These are phyloP conservation scores for Peronospora destructor DNA, from an alignment of 352 stramenopile genomes.

Conservation along the genomic window DNA sequence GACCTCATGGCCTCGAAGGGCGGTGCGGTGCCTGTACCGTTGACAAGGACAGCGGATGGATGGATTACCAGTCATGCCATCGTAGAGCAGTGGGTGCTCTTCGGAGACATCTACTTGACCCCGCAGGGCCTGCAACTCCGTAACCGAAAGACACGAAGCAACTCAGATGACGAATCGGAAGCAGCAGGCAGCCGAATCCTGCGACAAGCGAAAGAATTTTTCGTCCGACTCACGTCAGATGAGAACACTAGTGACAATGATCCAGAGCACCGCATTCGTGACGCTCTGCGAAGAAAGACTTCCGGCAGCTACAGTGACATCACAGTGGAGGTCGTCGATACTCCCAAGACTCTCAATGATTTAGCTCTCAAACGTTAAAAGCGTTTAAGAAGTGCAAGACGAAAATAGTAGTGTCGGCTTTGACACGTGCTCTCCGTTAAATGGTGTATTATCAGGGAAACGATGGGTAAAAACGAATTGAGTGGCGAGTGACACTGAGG, in stretches of 20 bases:
- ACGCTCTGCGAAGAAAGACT: conserved; percentile 53
- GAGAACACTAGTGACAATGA: conserved; percentile 50
- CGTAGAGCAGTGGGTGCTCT: conserved; percentile 77
- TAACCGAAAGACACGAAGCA: conserved; percentile 45
- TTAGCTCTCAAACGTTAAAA: conserved; percentile 18
- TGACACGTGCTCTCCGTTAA: conserved; percentile 5
- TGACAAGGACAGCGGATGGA: conserved; percentile 63
- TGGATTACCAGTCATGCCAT: conserved; percentile 81
- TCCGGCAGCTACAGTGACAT: conserved; percentile 82
- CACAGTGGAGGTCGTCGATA: conserved; percentile 59
- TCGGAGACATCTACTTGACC: conserved; percentile 72
- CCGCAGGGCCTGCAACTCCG: conserved; percentile 47
- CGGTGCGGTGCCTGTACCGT: conserved; percentile 65
- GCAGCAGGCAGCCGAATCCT: conserved; percentile 34
- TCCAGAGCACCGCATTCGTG: conserved; percentile 65
- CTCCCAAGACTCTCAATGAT: conserved; percentile 39
- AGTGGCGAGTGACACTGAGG: conserved; percentile 13
- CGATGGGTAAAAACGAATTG: conserved; percentile 22
- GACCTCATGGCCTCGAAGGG: conserved; percentile 77
- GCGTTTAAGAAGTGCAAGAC: conserved; percentile 3
- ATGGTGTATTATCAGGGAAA: conserved; percentile 11
- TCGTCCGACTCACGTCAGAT: conserved; percentile 30
- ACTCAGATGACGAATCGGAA: conserved; percentile 45
- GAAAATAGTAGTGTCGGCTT: conserved; percentile 28
- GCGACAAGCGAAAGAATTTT: conserved; percentile 39